Conservation (phyloP, 2,329 filamentous ascomycete species). For the Xylaria polymorpha region DNA sequence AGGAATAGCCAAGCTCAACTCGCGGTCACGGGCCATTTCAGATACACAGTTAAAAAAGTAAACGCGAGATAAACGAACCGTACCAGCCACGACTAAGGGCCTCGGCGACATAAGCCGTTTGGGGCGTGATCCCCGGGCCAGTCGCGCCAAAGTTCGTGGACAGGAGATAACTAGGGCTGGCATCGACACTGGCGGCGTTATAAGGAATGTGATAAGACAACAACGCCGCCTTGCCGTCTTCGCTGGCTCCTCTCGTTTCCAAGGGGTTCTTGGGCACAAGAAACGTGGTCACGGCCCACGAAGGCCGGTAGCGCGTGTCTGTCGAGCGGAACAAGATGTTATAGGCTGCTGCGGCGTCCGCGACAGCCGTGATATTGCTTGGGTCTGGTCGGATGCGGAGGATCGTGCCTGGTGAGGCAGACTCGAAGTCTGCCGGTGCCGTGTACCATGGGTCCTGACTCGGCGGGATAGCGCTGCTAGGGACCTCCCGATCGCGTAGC, state of each 20-base stretch:
- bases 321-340: constrained; percentile 54
- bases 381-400: constrained; percentile 48
- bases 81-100: constrained; percentile 58
- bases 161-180: constrained; percentile 51
- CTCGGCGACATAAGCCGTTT: constrained; percentile 45
- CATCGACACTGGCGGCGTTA: constrained; percentile 52
- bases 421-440: constrained; percentile 47
- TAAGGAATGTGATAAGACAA: constrained; percentile 56
- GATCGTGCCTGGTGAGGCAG: constrained; percentile 46
- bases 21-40: neutral
- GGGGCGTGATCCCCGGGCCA: constrained; percentile 32
- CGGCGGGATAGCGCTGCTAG: constrained; percentile 40
- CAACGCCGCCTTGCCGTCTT: constrained; percentile 40
- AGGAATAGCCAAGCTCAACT: neutral
- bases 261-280: constrained; percentile 33
- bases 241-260: neutral
- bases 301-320: constrained; percentile 49
- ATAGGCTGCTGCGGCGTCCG: neutral
- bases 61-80: constrained; percentile 8
- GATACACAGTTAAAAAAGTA: neutral
- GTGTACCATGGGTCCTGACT: constrained; percentile 52
- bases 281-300: constrained; percentile 56
- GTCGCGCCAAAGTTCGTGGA: constrained; percentile 27
- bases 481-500: neutral
- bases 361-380: constrained; percentile 40